Conservation (phyloP, 1,284 basidiomycete genomes). For the Uromyces viciae-fabae region DNA sequence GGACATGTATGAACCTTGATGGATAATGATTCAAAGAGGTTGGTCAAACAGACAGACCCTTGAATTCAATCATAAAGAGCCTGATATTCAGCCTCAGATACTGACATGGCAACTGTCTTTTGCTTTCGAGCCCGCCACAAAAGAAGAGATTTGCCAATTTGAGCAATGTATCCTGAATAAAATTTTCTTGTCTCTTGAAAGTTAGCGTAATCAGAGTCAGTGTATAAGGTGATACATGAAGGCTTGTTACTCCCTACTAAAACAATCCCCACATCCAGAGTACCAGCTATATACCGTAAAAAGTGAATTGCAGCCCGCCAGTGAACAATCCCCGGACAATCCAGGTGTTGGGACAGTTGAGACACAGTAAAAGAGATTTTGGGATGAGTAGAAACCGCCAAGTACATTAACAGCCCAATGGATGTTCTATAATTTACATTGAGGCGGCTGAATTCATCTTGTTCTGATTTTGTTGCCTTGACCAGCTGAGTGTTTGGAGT, state of each 20-base stretch:
- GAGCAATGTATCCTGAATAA: neutral
- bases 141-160: neutral
- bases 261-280: neutral
- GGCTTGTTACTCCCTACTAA: no score
- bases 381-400: neutral
- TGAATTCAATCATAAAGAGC: neutral
- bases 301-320: neutral
- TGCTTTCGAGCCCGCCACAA: neutral
- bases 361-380: slow-evolving; percentile 4
- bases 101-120: neutral
- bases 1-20: neutral
- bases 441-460: neutral
- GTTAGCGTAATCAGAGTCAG: neutral
- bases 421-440: neutral
- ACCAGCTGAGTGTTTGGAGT: neutral
- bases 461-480: neutral
- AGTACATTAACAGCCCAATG: neutral
- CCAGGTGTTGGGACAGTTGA: neutral
- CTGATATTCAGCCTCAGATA: neutral
- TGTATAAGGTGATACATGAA: neutral
- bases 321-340: neutral
- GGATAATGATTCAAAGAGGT: neutral
- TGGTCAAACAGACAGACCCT: neutral
- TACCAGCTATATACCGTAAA: neutral
- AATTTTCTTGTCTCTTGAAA: neutral